Conservation (phyloP, 768 basidiomycete species). For the Serendipita sp. region DNA sequence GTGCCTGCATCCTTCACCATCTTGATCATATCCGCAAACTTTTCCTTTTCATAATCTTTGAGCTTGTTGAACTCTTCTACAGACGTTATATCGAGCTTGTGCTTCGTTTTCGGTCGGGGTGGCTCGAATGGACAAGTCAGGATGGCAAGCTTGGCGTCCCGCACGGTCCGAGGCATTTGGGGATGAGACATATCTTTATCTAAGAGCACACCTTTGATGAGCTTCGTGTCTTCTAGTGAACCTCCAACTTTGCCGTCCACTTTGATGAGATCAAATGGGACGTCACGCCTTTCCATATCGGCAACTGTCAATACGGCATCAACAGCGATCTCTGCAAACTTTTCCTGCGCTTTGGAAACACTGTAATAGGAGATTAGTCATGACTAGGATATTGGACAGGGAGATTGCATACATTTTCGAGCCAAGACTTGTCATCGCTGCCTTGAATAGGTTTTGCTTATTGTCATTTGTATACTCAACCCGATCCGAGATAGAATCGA, state of each 20-base stretch:
- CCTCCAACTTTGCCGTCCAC: constrained; percentile 98
- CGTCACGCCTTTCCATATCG: constrained; percentile 85
- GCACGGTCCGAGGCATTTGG: constrained; percentile 83
- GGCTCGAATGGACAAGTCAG: constrained; percentile 98
- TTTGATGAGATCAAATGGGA: constrained; percentile 96
- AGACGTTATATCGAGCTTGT: constrained; percentile 90
- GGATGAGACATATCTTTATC: constrained; percentile 99
- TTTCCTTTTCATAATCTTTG: constrained; percentile 86
- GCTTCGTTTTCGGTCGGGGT: constrained; percentile 97
- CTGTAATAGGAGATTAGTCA: constrained; percentile 18
- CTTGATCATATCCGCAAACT: constrained; percentile 94
- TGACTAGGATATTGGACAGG: neutral
- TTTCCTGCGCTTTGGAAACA: constrained; percentile 87
- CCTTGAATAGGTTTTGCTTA: constrained; percentile 79
- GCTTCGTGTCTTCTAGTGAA: constrained; percentile 80
- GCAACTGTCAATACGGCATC: constrained; percentile 93
- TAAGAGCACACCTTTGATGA: constrained; percentile 94
- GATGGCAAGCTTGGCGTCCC: constrained; percentile 86
- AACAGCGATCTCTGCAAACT: constrained; percentile 95
- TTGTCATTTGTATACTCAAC: constrained; percentile 72
- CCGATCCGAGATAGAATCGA: constrained; percentile 80
- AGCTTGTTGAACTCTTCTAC: constrained; percentile 96
- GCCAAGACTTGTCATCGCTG: constrained; percentile 89
- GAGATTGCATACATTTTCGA: constrained; percentile 76
- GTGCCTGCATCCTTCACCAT: constrained; percentile 92